These are phyloP conservation scores for Epichloe sp. DNA, from an alignment of 2,329 filamentous ascomycete genomes.

Conservation along the genomic window DNA sequence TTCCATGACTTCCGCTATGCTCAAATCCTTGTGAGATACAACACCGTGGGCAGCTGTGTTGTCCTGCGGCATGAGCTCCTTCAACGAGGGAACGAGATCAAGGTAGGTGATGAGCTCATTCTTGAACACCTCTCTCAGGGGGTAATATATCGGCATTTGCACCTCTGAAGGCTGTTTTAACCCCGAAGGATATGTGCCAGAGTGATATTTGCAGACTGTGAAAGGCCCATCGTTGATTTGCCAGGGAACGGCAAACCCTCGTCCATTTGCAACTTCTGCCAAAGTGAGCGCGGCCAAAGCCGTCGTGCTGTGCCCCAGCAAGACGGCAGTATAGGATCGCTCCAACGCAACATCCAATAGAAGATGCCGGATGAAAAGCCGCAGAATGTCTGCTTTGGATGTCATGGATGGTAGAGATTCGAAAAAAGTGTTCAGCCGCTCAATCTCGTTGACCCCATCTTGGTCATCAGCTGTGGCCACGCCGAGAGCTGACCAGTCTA, in stretches of 20 bases:
- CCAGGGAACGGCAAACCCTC: conserved; percentile 74
- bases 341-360: conserved; percentile 52
- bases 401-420: conserved; percentile 56
- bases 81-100: conserved; percentile 38
- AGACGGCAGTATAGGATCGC: conserved; percentile 51
- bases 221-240: conserved; percentile 61
- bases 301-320: conserved; percentile 81
- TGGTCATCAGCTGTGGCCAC: conserved; percentile 2
- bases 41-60: conserved; percentile 22
- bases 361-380: conserved; percentile 58
- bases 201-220: conserved; percentile 19
- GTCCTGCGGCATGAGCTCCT: conserved; percentile 31
- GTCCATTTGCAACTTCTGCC: conserved; percentile 78
- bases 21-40: conserved; percentile 60
- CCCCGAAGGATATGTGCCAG: conserved; percentile 10
- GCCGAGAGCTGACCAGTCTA: conserved; percentile 40
- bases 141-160: conserved; percentile 51
- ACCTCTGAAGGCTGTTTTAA: conserved; percentile 9
- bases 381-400: conserved; percentile 59
- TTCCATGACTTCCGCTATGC: conserved; percentile 81
- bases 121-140: conserved; percentile 66
- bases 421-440: conserved; percentile 39
- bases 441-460: conserved; percentile 15
- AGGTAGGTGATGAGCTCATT: conserved; percentile 64
- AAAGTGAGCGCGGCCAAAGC: conserved; percentile 76